Conservation (phyloP, 2,329 filamentous ascomycete genomes). For the Colletotrichum musae region DNA sequence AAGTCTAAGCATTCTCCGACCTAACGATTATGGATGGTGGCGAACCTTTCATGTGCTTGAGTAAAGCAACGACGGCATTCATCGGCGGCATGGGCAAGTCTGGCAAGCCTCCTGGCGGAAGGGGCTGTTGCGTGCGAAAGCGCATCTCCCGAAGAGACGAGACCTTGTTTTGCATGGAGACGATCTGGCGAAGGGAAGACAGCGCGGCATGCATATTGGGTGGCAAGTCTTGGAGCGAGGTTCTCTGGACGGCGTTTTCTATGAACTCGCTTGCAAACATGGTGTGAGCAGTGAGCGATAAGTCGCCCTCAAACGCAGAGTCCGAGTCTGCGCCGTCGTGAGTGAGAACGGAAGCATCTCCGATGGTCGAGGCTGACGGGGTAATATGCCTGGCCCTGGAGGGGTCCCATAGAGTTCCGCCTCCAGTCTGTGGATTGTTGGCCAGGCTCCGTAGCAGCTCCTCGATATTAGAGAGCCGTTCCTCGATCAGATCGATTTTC, state of each 20-base stretch:
- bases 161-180: conserved; percentile 63
- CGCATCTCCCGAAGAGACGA: conserved; percentile 58
- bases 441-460: conserved; percentile 57
- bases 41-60: conserved; percentile 63
- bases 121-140: conserved; percentile 61
- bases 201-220: conserved; percentile 69
- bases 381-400: conserved; percentile 43
- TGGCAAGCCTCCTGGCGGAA: conserved; percentile 62
- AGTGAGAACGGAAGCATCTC: conserved; percentile 37
- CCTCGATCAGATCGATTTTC: conserved; percentile 66
- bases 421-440: conserved; percentile 43
- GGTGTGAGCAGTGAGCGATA: conserved; percentile 64
- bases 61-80: conserved; percentile 62
- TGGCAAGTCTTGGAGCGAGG: conserved; percentile 60
- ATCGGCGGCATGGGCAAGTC: conserved; percentile 70
- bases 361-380: conserved; percentile 40
- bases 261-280: conserved; percentile 69
- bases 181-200: conserved; percentile 66
- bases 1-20: neutral
- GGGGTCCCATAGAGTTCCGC: conserved; percentile 24
- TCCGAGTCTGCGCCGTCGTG: conserved; percentile 58
- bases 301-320: conserved; percentile 62
- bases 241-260: conserved; percentile 65
- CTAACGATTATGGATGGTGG: too few relatives aligned
- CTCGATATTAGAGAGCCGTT: conserved; percentile 61